Conservation (phyloP, 2,329 filamentous ascomycete genomes). For the Epichloe coenophiala region DNA sequence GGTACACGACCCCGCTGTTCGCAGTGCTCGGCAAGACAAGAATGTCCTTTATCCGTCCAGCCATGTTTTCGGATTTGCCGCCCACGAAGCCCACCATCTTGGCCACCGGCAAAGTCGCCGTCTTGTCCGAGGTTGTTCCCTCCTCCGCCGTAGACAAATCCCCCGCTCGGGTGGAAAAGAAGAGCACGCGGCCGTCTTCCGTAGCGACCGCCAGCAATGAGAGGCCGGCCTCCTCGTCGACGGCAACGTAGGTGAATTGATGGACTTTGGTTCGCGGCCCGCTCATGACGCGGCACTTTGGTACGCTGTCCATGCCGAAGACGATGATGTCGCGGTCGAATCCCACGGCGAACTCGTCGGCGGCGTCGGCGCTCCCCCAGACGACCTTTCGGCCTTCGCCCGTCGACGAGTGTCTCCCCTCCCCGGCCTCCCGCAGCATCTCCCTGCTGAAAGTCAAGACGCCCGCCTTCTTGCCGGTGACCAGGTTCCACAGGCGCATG, state of each 20-base stretch:
- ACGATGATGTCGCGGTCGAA: conserved; percentile 79
- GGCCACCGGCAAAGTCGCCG: conserved; percentile 37
- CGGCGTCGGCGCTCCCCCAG: conserved; percentile 62
- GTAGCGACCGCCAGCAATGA: conserved; percentile 63
- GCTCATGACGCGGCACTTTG: conserved; percentile 60
- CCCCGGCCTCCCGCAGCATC: conserved; percentile 60
- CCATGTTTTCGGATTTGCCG: conserved; percentile 53
- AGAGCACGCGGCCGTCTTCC: conserved; percentile 76
- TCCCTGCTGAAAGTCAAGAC: conserved; percentile 73
- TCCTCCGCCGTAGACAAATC: conserved; percentile 27
- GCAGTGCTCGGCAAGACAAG: conserved; percentile 39
- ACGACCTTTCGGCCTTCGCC: conserved; percentile 74
- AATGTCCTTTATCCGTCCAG: conserved; percentile 79
- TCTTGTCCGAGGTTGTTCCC: conserved; percentile 22
- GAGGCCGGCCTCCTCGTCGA: conserved; percentile 27
- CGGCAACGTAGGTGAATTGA: conserved; percentile 57
- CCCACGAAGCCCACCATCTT: conserved; percentile 65
- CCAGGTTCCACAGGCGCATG: conserved; percentile 92
- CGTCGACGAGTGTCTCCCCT: conserved; percentile 58
- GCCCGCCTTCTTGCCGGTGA: conserved; percentile 90
- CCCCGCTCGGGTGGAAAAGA: conserved; percentile 55
- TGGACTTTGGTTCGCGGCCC: conserved; percentile 67
- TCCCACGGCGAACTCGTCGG: conserved; percentile 74
- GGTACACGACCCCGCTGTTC: conserved; percentile 30
- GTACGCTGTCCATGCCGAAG: conserved; percentile 78